Evolutionary conservation across 2,329 filamentous ascomycete species (phyloP), one percentile per base, ranked within the genome.

Genomic region (Botrytis elliptica): DNA sequence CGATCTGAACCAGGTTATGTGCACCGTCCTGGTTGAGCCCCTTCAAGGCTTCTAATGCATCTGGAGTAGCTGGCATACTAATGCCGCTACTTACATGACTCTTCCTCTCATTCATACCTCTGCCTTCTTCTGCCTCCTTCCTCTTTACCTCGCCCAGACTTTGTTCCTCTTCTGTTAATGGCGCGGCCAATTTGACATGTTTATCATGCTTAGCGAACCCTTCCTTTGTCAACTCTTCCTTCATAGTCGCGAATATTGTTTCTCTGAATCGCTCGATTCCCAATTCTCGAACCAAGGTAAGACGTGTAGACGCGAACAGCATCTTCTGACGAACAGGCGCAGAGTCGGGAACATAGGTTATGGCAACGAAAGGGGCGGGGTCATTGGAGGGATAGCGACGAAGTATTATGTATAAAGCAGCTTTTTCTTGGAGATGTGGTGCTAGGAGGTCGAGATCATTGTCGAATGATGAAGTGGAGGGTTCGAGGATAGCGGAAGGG

Each of bases 271-370:
- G 87, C 81, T 96, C 93, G 71, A 89, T 88, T 64, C 93, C 93
- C 16, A 96, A 86, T 83, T 95, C 92, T 60, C 93, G 88, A 68
- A 91, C 88, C 1, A 96, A 86, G 0, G 92, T 93, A 78, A 95
- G 85, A 16, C 92, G 88, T 42, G 93, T 95, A 38, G 90, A 89
- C 9, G 93, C 93, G 82, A 95, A 95, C 36, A 96, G 88, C 91
- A 93, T 96, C 86, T 96, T 96, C 81, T 94, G 91, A 57, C 93
- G 90, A 73, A 96, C 93, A 42, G 91, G 92, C 57, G 93, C 93
- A 1, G 88, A 81, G 82, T 95, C 92, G 40, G 93, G 93, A 9
- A 96, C 90, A 82, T 94, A 96, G 52, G 92, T 94, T 52, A 95
- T 85, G 64, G 91, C 92, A 40, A 92, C 84, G 76, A 94, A 89